phyloP scores from a whole-genome alignment of 495 filamentous ascomycete species.

The Penicillium fimorum region DNA sequence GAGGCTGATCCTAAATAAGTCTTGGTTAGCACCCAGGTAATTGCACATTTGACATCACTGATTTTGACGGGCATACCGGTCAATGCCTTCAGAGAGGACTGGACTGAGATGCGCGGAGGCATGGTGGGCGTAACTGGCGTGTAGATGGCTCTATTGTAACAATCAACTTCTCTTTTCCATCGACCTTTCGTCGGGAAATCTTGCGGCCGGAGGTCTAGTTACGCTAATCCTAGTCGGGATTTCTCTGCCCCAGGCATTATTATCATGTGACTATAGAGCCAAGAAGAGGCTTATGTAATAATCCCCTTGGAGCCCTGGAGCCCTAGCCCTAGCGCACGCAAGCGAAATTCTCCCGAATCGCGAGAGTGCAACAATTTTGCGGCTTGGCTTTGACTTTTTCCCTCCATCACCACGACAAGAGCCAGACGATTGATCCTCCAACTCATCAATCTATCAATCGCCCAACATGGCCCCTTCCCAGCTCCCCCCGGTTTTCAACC shows the following conservation, averaged over 20 bases:
- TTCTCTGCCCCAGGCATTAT: slow-evolving; percentile 15
- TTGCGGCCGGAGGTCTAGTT: slow-evolving; percentile 18
- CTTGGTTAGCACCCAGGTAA: slow-evolving; percentile 7
- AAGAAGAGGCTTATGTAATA: slow-evolving; percentile 11
- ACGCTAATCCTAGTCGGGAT: slow-evolving; percentile 32
- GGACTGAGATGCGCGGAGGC: slow-evolving; percentile 70
- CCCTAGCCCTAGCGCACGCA: slow-evolving; percentile 45
- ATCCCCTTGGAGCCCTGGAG: slow-evolving; percentile 6
- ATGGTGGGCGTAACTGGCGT: slow-evolving; percentile 44
- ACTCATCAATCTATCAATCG: slow-evolving; percentile 53
- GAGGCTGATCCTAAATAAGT: slow-evolving; percentile 31
- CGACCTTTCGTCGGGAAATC: slow-evolving; percentile 36
- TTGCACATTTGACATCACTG: background rate
- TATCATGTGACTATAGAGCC: background rate
- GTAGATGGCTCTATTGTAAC: slow-evolving; percentile 5
- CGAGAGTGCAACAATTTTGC: slow-evolving; percentile 32
- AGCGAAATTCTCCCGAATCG: slow-evolving; percentile 41
- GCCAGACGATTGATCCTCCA: slow-evolving; percentile 56
- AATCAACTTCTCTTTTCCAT: slow-evolving; percentile 24
- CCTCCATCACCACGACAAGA: slow-evolving; percentile 48
- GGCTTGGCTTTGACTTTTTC: slow-evolving; percentile 36
- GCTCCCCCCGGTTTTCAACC: slow-evolving; percentile 86
- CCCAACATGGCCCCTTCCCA: slow-evolving; percentile 91
- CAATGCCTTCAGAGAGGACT: slow-evolving; percentile 60
- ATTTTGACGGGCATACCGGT: slow-evolving; percentile 48